A percentile compares a stretch with the other conserved stretches of the same genome.
Conservation (phyloP, 345 rosid genomes). For the Lenwebbia sp. region DNA sequence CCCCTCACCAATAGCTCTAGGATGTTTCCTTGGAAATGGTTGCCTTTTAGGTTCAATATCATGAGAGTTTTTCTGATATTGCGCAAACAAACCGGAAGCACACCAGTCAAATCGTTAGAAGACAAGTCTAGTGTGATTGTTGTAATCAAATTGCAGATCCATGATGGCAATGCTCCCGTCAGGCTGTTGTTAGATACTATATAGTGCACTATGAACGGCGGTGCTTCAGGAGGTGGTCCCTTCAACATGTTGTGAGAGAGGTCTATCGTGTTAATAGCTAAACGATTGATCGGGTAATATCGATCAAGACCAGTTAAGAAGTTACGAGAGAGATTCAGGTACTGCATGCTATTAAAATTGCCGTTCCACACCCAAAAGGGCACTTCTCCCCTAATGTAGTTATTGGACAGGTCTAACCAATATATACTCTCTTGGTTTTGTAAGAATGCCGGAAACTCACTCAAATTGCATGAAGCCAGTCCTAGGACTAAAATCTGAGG, state of each 20-base stretch:
- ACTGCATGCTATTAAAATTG: background rate
- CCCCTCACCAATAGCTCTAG: background rate
- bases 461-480: background rate
- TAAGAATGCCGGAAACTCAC: background rate
- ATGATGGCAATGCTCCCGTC: background rate
- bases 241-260: background rate
- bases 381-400: background rate
- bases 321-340: background rate
- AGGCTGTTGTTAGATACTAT: background rate
- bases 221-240: background rate
- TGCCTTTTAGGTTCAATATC: background rate
- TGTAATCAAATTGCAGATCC: background rate
- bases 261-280: background rate
- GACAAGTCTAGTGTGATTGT: background rate
- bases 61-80: background rate
- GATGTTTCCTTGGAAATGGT: background rate
- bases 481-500: background rate
- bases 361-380: background rate
- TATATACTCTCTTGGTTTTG: background rate
- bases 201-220: fast-evolving
- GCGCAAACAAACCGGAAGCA: background rate
- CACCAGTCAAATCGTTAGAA: background rate
- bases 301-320: background rate
- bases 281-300: background rate
- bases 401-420: background rate